Conservation (phyloP, 2,329 filamentous ascomycete species). For the Penicillium sp. region DNA sequence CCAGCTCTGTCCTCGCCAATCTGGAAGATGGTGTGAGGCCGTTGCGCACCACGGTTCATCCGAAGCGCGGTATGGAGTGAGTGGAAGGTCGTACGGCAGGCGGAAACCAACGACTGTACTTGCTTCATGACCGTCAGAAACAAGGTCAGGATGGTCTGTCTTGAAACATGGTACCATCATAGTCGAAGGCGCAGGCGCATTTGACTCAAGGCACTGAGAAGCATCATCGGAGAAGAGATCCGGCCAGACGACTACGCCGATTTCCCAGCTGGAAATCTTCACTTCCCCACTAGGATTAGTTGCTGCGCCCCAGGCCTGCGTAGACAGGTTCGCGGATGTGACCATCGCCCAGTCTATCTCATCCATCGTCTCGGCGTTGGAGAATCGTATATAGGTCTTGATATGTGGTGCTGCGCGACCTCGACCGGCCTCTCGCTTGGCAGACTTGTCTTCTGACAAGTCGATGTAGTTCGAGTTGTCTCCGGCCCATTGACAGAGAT, state of each 20-base stretch:
- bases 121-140: slow-evolving; percentile 6
- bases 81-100: slow-evolving; percentile 75
- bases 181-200: background rate
- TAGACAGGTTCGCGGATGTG: slow-evolving; percentile 87
- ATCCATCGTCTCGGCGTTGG: slow-evolving; percentile 32
- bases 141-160: slow-evolving; percentile 48
- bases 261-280: slow-evolving; percentile 73
- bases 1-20: slow-evolving; percentile 51
- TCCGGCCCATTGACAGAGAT: slow-evolving; percentile 71
- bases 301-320: slow-evolving; percentile 77
- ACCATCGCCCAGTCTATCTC: slow-evolving; percentile 76
- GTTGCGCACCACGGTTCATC: slow-evolving; percentile 76
- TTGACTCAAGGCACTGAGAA: background rate
- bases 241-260: slow-evolving; percentile 80
- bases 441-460: slow-evolving; percentile 5
- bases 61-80: slow-evolving; percentile 56
- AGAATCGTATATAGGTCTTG: slow-evolving; percentile 75
- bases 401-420: slow-evolving; percentile 74
- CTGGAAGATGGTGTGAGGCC: slow-evolving; percentile 53
- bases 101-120: slow-evolving; percentile 58
- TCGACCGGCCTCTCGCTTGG: slow-evolving; percentile 51
- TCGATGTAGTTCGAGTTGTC: slow-evolving; percentile 37
- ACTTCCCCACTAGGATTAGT: slow-evolving; percentile 54
- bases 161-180: slow-evolving; percentile 66
- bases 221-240: slow-evolving; percentile 40